These are phyloP conservation scores for Cenchrus purpureus DNA, from an alignment of 176 grass and related monocot species.

Conservation along the genomic window DNA sequence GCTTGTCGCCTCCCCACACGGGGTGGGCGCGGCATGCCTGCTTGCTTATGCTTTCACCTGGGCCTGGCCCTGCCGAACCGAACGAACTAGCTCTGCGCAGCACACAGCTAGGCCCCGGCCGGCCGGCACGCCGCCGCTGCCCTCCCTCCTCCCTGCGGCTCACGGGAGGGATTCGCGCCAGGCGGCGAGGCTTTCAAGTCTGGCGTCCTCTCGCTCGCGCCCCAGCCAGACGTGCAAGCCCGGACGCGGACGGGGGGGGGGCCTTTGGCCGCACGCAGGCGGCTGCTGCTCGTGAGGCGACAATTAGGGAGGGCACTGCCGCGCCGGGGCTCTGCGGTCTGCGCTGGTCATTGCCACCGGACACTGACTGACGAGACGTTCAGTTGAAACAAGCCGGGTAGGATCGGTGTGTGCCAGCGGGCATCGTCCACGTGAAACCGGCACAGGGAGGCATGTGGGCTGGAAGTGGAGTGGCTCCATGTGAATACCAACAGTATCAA, in stretches of 20 bases:
- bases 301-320: slow-evolving; percentile 31
- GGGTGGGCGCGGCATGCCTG: neutral
- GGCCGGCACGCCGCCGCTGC: neutral
- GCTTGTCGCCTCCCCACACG: slow-evolving; percentile 42
- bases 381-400: slow-evolving; percentile 22
- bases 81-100: neutral
- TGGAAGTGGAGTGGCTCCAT: slow-evolving; percentile 6
- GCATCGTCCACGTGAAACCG: slow-evolving; percentile 23
- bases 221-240: slow-evolving; percentile 16
- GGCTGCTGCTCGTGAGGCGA: slow-evolving; percentile 51
- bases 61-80: neutral
- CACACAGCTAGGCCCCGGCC: neutral
- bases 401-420: neutral
- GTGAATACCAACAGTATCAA: neutral
- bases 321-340: slow-evolving; percentile 9
- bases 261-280: slow-evolving; percentile 7
- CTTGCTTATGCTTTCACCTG: neutral
- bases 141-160: neutral
- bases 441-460: neutral
- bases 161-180: slow-evolving; percentile 54
- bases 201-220: neutral
- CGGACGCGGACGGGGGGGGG: neutral
- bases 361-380: slow-evolving; percentile 30
- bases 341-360: slow-evolving; percentile 5
- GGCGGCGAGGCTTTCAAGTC: slow-evolving; percentile 9